Conservation (phyloP, 306 rosid genomes). For the Gastrolobium bilobum region DNA sequence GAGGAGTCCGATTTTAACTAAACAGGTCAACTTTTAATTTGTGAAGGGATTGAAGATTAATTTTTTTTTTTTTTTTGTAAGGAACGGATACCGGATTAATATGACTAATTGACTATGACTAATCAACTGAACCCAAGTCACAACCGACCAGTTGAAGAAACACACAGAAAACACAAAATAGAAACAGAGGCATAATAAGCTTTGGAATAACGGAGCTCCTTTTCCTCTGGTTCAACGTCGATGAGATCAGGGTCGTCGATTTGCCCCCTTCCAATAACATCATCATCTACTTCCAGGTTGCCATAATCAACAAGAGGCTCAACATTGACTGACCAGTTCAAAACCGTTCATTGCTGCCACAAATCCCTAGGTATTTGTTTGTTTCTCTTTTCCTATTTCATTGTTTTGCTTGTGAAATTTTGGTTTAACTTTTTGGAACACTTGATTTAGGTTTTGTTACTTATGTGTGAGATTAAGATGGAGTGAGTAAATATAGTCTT, state of each 20-base stretch:
- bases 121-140: too few relatives aligned
- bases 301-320: conserved; percentile 85
- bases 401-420: background rate
- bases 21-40: too few relatives aligned
- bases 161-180: too few relatives aligned
- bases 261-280: conserved; percentile 79
- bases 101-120: too few relatives aligned
- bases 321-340: conserved; percentile 73
- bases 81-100: too few relatives aligned
- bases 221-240: conserved; percentile 80
- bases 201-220: conserved; percentile 46
- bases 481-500: background rate
- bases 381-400: background rate
- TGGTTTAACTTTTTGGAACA: too few relatives aligned
- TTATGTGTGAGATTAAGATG: conserved; percentile 1
- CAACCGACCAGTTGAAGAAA: too few relatives aligned
- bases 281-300: conserved; percentile 78
- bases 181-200: too few relatives aligned
- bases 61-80: too few relatives aligned
- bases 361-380: conserved; percentile 39
- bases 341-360: conserved; percentile 73
- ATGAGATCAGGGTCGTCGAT: conserved; percentile 88
- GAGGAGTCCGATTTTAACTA: too few relatives aligned
- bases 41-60: too few relatives aligned
- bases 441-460: too few relatives aligned